Evolutionary conservation across 2,329 filamentous ascomycete species (phyloP).

Genomic region (Ascosphaera apis): DNA sequence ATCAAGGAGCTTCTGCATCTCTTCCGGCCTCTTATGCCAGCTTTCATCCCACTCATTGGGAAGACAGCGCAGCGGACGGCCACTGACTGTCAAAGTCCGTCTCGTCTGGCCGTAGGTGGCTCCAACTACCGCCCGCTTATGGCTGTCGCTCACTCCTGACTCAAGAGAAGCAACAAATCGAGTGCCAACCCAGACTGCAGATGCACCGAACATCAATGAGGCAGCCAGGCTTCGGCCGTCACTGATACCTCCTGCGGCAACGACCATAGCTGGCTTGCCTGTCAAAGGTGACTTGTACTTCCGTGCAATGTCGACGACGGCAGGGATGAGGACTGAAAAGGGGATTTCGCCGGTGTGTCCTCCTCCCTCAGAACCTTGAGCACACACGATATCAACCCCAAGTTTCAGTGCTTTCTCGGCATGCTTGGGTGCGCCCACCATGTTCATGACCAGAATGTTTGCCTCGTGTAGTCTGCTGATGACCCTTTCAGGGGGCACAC

Average conservation of each 20-base stretch:
- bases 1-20: constrained; percentile 53
- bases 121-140: constrained; percentile 66
- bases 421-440: constrained; percentile 85
- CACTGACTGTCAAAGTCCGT: constrained; percentile 60
- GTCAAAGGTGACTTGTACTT: constrained; percentile 48
- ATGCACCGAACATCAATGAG: constrained; percentile 67
- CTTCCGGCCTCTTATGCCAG: constrained; percentile 57
- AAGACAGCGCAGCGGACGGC: constrained; percentile 56
- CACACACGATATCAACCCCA: constrained; percentile 76
- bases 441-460: constrained; percentile 81
- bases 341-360: constrained; percentile 80
- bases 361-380: constrained; percentile 81
- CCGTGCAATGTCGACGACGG: constrained; percentile 62
- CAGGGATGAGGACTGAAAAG: constrained; percentile 65
- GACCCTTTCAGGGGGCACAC: constrained; percentile 52
- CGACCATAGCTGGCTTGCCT: constrained; percentile 50
- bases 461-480: constrained; percentile 57
- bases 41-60: constrained; percentile 61
- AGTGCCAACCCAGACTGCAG: constrained; percentile 85
- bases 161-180: constrained; percentile 69
- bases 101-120: constrained; percentile 61
- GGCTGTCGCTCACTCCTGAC: constrained; percentile 55
- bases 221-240: constrained; percentile 63
- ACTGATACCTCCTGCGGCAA: constrained; percentile 72
- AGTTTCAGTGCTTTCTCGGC: constrained; percentile 68